These are phyloP conservation scores for Aspergillus candidus DNA, from an alignment of 2,329 filamentous ascomycete genomes.

Conservation along the genomic window DNA sequence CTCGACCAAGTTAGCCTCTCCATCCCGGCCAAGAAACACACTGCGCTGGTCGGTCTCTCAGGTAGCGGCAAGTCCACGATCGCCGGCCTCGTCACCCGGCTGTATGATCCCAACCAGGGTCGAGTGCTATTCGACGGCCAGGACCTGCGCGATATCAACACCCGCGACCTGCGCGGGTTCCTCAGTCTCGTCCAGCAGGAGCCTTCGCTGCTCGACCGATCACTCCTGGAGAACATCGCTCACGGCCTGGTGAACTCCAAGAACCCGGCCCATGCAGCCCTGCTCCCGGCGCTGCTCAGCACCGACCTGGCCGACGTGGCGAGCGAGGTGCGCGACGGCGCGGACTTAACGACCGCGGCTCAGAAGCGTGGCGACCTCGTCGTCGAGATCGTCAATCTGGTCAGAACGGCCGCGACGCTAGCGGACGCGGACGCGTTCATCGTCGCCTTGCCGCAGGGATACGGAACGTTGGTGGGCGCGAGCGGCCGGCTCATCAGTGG, in stretches of 20 bases:
- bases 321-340: slow-evolving; percentile 41
- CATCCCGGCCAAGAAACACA: slow-evolving; percentile 39
- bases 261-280: slow-evolving; percentile 41
- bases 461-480: slow-evolving; percentile 78
- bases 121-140: slow-evolving; percentile 35
- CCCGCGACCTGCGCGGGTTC: slow-evolving; percentile 19
- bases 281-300: slow-evolving; percentile 43
- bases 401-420: slow-evolving; percentile 54
- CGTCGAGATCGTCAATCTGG: slow-evolving; percentile 46
- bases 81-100: slow-evolving; percentile 63
- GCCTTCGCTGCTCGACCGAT: slow-evolving; percentile 73
- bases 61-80: slow-evolving; percentile 72
- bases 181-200: slow-evolving; percentile 50
- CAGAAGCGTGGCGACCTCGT: slow-evolving; percentile 40
- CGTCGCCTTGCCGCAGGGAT: slow-evolving; percentile 65
- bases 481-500: slow-evolving; percentile 76
- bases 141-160: slow-evolving; percentile 30
- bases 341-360: slow-evolving; percentile 43
- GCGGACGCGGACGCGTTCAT: slow-evolving; percentile 64
- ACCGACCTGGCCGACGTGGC: slow-evolving; percentile 45
- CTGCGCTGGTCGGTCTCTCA: slow-evolving; percentile 66
- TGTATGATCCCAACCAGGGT: slow-evolving; percentile 52
- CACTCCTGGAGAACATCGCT: slow-evolving; percentile 74
- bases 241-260: slow-evolving; percentile 42
- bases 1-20: slow-evolving; percentile 29